Evolutionary conservation across 2,329 filamentous ascomycete species (phyloP).

Genomic region (Trichoderma harzianum): DNA sequence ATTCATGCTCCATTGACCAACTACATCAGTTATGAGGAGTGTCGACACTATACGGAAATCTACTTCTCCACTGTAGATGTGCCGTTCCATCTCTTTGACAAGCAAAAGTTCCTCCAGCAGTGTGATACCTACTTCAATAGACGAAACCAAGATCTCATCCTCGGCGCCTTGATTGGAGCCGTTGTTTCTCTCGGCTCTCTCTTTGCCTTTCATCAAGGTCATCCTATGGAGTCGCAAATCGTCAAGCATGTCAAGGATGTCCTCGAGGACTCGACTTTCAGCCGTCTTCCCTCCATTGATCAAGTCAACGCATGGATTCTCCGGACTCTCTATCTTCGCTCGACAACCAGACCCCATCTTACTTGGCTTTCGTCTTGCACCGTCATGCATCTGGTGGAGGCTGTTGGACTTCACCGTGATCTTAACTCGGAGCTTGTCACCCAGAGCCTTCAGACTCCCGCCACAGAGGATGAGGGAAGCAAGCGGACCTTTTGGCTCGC

Average conservation of each 20-base stretch:
- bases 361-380: slow-evolving; percentile 20
- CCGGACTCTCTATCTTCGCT: slow-evolving; percentile 20
- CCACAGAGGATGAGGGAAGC: slow-evolving; percentile 15
- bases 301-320: slow-evolving; percentile 22
- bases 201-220: slow-evolving; percentile 15
- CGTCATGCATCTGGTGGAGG: slow-evolving; percentile 21
- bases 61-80: slow-evolving; percentile 20
- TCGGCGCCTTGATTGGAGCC: slow-evolving; percentile 18
- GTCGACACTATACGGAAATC: slow-evolving; percentile 3
- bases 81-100: slow-evolving; percentile 18
- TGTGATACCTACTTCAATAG: not conserved
- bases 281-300: slow-evolving; percentile 17
- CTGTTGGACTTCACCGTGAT: slow-evolving; percentile 21
- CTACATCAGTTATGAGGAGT: slow-evolving; percentile 14
- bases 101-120: not conserved
- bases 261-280: not conserved
- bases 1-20: not conserved
- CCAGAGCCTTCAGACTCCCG: not conserved
- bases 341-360: slow-evolving; percentile 21
- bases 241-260: slow-evolving; percentile 16
- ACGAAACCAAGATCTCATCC: slow-evolving; percentile 2
- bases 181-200: slow-evolving; percentile 20
- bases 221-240: slow-evolving; percentile 16
- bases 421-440: not conserved
- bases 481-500: slow-evolving; percentile 20